Conservation (phyloP, 345 rosid genomes). For the Aurinia saxatilis region DNA sequence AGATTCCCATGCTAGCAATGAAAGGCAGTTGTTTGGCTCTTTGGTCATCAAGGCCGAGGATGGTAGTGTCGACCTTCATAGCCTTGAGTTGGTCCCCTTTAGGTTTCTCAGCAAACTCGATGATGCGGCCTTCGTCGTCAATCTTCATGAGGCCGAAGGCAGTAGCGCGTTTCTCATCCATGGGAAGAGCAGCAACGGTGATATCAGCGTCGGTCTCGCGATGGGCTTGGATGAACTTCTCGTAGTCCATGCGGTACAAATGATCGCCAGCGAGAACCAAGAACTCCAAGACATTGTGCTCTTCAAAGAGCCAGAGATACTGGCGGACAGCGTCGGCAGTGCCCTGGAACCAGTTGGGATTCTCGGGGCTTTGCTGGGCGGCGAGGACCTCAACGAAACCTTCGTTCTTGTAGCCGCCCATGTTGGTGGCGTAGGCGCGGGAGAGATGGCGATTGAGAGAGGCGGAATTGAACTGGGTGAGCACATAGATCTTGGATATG, state of each 20-base stretch:
- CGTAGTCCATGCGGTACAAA: constrained; percentile 95
- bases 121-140: constrained; percentile 90
- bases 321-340: constrained; percentile 98
- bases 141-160: constrained; percentile 97
- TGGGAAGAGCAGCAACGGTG: constrained; percentile 95
- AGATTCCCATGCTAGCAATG: constrained; percentile 99
- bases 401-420: constrained; percentile 97
- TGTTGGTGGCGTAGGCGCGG: constrained; percentile 88
- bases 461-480: constrained; percentile 94
- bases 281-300: constrained; percentile 89
- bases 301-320: constrained; percentile 94
- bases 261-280: constrained; percentile 96
- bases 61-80: constrained; percentile 94
- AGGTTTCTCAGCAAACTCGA: constrained; percentile 93
- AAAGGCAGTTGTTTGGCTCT: constrained; percentile 92
- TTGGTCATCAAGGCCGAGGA: constrained; percentile 85
- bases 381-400: constrained; percentile 99
- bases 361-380: constrained; percentile 97
- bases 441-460: constrained; percentile 94
- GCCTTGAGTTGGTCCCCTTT: constrained; percentile 91
- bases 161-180: constrained; percentile 92
- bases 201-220: constrained; percentile 96
- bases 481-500: constrained; percentile 85
- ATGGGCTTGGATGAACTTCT: constrained; percentile 92
- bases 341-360: constrained; percentile 99